Conservation (phyloP, 2,329 filamentous ascomycete species). For the Zymoseptoria tritici region DNA sequence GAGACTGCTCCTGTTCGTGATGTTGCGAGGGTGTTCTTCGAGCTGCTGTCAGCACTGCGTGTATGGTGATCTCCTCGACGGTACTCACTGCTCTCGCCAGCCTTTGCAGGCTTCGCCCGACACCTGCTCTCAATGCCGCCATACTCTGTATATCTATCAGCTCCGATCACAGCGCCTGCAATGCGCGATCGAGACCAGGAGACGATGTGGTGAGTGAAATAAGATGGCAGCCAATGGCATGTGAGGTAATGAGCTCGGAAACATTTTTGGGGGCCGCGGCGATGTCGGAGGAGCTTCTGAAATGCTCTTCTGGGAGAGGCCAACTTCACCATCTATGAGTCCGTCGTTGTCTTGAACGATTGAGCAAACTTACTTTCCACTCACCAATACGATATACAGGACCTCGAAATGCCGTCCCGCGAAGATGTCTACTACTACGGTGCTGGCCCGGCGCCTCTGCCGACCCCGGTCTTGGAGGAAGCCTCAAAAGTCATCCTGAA, state of each 20-base stretch:
- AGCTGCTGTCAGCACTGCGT: neutral
- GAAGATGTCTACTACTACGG: conserved; percentile 79
- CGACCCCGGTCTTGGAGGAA: conserved; percentile 69
- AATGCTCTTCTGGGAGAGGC: neutral
- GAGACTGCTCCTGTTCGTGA: conserved; percentile 4
- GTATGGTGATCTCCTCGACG: neutral
- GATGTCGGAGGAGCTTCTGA: neutral
- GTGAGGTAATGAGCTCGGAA: conserved; percentile 6
- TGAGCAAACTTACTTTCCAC: too few relatives aligned
- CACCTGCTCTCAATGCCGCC: conserved; percentile 16
- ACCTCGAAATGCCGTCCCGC: conserved; percentile 57
- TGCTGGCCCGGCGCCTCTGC: conserved; percentile 80
- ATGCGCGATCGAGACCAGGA: neutral
- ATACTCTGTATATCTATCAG: conserved; percentile 1
- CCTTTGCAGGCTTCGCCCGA: conserved; percentile 14
- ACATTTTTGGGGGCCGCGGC: neutral
- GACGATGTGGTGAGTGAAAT: neutral
- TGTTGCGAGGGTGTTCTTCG: conserved; percentile 3
- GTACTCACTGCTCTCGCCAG: conserved; percentile 16
- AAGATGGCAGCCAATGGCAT: conserved; percentile 10
- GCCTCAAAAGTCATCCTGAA: conserved; percentile 73
- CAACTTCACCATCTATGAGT: neutral
- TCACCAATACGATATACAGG: neutral
- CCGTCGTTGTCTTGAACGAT: neutral
- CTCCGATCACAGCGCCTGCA: neutral